Evolutionary conservation across 768 basidiomycete genomes (phyloP), one percentile per base, ranked within the genome.

Genomic region (Boletellus ananiceps): DNA sequence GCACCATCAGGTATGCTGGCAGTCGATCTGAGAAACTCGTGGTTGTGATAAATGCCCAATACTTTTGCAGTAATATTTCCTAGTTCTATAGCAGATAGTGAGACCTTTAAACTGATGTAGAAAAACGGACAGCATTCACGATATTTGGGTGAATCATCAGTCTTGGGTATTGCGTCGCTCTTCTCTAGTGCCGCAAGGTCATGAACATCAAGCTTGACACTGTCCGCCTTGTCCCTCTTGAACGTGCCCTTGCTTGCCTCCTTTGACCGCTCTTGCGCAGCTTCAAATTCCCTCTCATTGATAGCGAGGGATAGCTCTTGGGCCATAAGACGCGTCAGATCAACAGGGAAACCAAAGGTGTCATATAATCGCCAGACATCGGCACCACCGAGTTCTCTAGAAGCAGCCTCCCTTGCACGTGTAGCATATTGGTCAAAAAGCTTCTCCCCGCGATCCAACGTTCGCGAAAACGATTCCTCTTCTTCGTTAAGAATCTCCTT

Each of bases 311-410:
- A 86, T 25, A 91, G 73, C 63, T 99, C 96, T 66, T 94, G 90
- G 4, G 96, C 96, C 96, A 99, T 98, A 50, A 99, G 76, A 43
- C 87, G 84, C 1, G 96, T 99, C 43, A 99, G 72, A 64, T 99
- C 96, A 36, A 91, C 93, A 0, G 96, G 96, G 74, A 99, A 99
- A 44, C 96, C 96, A 64, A 89, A 99, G 1, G 96, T 98, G 65
- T 99, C 96, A 65, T 98, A 98, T 44, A 99, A 70, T 23, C 90
- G 80, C 96, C 96, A 99, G 32, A 97, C 91, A 61, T 99, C 95
- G 57, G 85, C 88, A 21, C 96, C 96, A 51, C 74, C 82, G 27
- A 99, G 81, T 57, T 83, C 80, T 34, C 73, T 84, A 5, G 70
- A 59, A 8, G 83, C 84, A 41, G 77, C 71, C 46, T 83, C 77